phyloP scores from a whole-genome alignment of 352 stramenopile genomes.

The Thalassiosira hispida region DNA sequence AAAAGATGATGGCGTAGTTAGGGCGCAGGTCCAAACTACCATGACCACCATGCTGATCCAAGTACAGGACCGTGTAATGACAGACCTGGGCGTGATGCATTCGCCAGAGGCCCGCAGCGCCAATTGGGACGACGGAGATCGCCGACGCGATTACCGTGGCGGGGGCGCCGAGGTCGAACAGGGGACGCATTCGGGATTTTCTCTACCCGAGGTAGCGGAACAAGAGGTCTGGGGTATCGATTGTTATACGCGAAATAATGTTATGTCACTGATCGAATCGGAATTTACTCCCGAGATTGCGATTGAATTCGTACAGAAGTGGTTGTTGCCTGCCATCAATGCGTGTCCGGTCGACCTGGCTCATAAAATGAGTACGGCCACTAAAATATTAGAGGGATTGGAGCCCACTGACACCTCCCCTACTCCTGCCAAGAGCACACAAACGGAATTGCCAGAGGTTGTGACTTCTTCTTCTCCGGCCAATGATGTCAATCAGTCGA shows the following conservation, averaged over 20 bases:
- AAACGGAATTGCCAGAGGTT: constrained; percentile 6
- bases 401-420: not conserved
- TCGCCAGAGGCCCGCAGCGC: constrained; percentile 72
- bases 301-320: constrained; percentile 81
- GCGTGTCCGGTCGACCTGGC: constrained; percentile 77
- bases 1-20: constrained; percentile 79
- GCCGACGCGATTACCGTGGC: constrained; percentile 41
- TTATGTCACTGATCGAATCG: constrained; percentile 73
- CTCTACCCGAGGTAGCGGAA: constrained; percentile 73
- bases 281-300: constrained; percentile 72
- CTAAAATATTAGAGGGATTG: constrained; percentile 74
- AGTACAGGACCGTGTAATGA: constrained; percentile 85
- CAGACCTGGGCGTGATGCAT: constrained; percentile 76
- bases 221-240: constrained; percentile 86
- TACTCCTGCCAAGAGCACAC: not conserved
- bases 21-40: constrained; percentile 73
- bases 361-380: constrained; percentile 73
- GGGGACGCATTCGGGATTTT: constrained; percentile 26
- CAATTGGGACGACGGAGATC: constrained; percentile 72
- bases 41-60: constrained; percentile 78
- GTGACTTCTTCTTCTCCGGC: not conserved
- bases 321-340: constrained; percentile 85
- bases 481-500: constrained; percentile 5
- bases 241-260: constrained; percentile 82
- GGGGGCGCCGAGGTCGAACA: constrained; percentile 45